Evolutionary conservation across 1,284 basidiomycete species (phyloP), one percentile per base, ranked within the genome.

Genomic region (Testicularia cyperi): DNA sequence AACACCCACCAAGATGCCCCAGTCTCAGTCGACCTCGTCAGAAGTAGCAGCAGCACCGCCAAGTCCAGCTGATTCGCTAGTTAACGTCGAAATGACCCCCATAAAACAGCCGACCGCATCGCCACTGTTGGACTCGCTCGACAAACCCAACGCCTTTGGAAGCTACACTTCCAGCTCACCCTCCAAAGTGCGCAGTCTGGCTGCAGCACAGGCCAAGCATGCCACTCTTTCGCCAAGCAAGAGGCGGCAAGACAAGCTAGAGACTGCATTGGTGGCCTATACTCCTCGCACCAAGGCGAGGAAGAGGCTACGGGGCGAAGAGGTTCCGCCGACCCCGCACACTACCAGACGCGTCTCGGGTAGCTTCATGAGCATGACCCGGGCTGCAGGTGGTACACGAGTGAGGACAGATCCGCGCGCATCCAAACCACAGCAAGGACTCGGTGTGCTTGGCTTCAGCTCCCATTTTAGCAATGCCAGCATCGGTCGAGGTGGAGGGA

Each of bases 241-340:
- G n/a, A n/a, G n/a, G n/a, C n/a, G n/a, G n/a, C n/a, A n/a, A n/a
- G n/a, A n/a, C n/a, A 45, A 39, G 18, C 33, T 51, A 1, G 49
- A 35, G n/a, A 27, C 30, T 14, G 49, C 48, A 6, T 26, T 56
- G 2, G 38, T 53, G 15, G 48, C 49, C 7, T 70, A 61, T 25
- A 72, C 69, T 15, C 69, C 69, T 8, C 35, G 68, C 6, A 72
- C 69, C 3, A 70, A 66, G 36, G 69, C 69, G 23, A 26, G 69
- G 12, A 72, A 72, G 47, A 34, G 69, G 16, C 45, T 72, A 35
- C 24, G 69, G n/a, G 69, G 69, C 2, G 69, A 72, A 41, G 61
- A 65, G 18, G 62, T 72, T 1, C 67, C 67, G 2, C 56, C 55
- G 0, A 69, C 67, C 8, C 67, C 66, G 5, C 30, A 29, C 4